phyloP scores from a whole-genome alignment of 108 stramenopile genomes.

The Pelagomonas calceolata region DNA sequence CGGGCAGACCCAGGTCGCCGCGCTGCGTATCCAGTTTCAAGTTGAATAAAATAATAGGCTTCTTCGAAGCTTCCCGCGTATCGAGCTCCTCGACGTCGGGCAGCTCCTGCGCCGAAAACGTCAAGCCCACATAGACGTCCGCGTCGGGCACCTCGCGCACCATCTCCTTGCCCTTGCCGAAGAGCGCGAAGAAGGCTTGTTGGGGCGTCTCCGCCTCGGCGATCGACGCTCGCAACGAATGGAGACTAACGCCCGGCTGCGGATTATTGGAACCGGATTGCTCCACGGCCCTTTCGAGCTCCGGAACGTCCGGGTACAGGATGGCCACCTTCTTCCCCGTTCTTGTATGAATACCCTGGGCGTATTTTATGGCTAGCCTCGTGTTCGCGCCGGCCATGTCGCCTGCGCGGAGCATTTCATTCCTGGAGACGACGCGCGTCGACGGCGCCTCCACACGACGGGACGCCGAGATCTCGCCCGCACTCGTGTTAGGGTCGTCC shows the following conservation, averaged over 20 bases:
- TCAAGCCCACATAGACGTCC: constrained; percentile 67
- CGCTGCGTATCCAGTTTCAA: constrained; percentile 76
- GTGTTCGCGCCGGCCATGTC: constrained; percentile 82
- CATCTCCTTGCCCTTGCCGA: constrained; percentile 58
- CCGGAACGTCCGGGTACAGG: constrained; percentile 64
- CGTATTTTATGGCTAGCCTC: constrained; percentile 73
- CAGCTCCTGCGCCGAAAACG: constrained; percentile 78
- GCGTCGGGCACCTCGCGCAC: constrained; percentile 51
- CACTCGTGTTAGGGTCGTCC: neutral
- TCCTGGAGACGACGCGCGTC: constrained; percentile 77
- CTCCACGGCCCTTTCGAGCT: constrained; percentile 58
- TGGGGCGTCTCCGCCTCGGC: constrained; percentile 38
- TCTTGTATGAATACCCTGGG: constrained; percentile 42
- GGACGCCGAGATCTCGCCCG: neutral
- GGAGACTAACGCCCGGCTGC: constrained; percentile 48
- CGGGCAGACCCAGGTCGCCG: constrained; percentile 81
- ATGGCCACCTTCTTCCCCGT: constrained; percentile 50
- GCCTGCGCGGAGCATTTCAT: constrained; percentile 72
- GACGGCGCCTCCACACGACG: constrained; percentile 74
- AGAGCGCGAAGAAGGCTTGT: constrained; percentile 60
- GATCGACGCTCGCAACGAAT: constrained; percentile 32
- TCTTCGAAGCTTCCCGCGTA: constrained; percentile 17
- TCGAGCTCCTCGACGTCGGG: constrained; percentile 79
- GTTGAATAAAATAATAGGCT: constrained; percentile 78
- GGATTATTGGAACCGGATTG: constrained; percentile 30